Base-by-base conservation (phyloP, 805 yeast species). In the Wickerhamomyces ciferrii region DNA sequence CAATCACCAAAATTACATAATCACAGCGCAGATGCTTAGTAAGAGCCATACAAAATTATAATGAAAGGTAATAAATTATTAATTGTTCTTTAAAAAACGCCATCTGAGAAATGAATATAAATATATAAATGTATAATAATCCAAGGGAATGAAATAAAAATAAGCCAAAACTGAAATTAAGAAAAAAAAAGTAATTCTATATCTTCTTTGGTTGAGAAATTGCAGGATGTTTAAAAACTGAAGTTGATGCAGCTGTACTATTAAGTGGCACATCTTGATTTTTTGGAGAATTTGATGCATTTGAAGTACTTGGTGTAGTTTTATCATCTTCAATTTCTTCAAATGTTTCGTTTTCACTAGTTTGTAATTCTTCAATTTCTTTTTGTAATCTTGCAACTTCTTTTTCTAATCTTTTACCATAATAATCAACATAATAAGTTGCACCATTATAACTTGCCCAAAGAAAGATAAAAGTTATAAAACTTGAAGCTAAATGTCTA, bases 391-490 rank as follows among this genome's bases (percentile, higher is more conserved):
- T 78, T 23, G 71, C 66, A 21, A 92, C 90, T 62, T 94, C 97
- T 57, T 84, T 87, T 59, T 90, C 96, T 59, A 90, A 83, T 53
- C 91, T 78, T 61, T 83, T 85, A 19, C 98, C 98, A 66, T 90
- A 94, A 43, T 84, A 84, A 58, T 92, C 98, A 47, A 94, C 75
- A 63, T 92, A 92, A 62, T 88, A 92, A 0, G 96, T 88, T 2
- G 98, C 99, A 25, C 99, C 99, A 54, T 94, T 91, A 62, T 84
- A 89, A 38, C 90, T 74, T 2, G 98, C 95, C 62, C 79, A 75
- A 41, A 82, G 63, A 55, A 91, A 90, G n/a, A 92, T 87, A 43
- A 76, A 72, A 2, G 79, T 66, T 52, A 92, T 74, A 59, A 90
- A 91, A 1, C 72, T 53, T 1, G 83, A 78, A 23, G 94, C 87